Base-by-base conservation (phyloP, 495 filamentous ascomycete species). In the Penicillium angulare region DNA sequence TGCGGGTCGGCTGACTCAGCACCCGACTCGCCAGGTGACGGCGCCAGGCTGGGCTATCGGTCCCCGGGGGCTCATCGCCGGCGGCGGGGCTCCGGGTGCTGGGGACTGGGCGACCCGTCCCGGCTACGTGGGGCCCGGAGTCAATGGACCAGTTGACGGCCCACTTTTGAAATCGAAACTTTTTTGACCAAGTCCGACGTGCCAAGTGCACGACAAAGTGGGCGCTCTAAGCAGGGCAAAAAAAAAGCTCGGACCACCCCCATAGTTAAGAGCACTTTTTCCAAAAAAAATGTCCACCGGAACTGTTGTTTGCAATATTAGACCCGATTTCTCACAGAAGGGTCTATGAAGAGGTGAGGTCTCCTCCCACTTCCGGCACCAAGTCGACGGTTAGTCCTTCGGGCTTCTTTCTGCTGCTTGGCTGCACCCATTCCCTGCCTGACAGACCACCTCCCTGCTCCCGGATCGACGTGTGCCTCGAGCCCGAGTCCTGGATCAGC, bases 1-100 rank as follows among this genome's bases (percentile, higher is more conserved):
- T n/a, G 26, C 26, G 26, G 26, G 26, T 29, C 26, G 12, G 6
- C 6, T 29, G 26, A 12, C n/a, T n/a, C n/a, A n/a, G n/a, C n/a
- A 12, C 26, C 26, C 6, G 26, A 29, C 26, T 29, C 6, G 26
- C 26, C 26, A 29, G 26, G 5, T 29, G 26, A 29, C 26, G 6
- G 5, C 26, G 18, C 38, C 38, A 41, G n/a, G n/a, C n/a, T n/a
- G n/a, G n/a, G n/a, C n/a, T n/a, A n/a, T n/a, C n/a, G n/a, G n/a
- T n/a, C n/a, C n/a, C n/a, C n/a, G n/a, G n/a, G n/a, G n/a, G n/a
- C n/a, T n/a, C n/a, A n/a, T n/a, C n/a, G n/a, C n/a, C n/a, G n/a
- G n/a, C n/a, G 83, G 84, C 77, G 77, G 83, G 82, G 84, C 79
- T 84, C 82, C 80, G 76, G 82, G 77, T 76, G 82, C n/a, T n/a